These are phyloP conservation scores for Phytophthora kernoviae DNA, from an alignment of 352 stramenopile genomes.

Conservation along the genomic window DNA sequence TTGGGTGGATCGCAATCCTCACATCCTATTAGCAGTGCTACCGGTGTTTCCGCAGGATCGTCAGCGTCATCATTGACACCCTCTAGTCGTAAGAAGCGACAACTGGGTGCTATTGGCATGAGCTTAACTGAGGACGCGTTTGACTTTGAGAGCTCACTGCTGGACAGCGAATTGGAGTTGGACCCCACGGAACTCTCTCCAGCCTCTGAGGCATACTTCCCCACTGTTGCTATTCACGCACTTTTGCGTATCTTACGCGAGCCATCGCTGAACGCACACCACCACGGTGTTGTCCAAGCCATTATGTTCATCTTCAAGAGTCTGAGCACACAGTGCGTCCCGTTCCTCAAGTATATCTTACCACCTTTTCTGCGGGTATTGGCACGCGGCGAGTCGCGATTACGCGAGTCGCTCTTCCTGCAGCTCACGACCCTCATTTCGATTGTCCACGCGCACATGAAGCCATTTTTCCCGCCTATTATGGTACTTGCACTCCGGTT, in stretches of 20 bases:
- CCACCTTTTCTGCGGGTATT: slow-evolving; percentile 97
- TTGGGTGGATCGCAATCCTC: slow-evolving; percentile 34
- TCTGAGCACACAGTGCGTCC: slow-evolving; percentile 94
- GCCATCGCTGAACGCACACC: slow-evolving; percentile 94
- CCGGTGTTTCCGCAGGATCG: slow-evolving; percentile 18
- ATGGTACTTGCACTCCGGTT: slow-evolving; percentile 96
- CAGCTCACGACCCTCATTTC: slow-evolving; percentile 95
- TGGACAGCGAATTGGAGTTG: slow-evolving; percentile 65
- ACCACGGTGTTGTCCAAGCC: slow-evolving; percentile 97
- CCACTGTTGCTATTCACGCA: slow-evolving; percentile 96
- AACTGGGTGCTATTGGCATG: slow-evolving; percentile 25
- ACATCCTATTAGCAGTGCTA: slow-evolving; percentile 26
- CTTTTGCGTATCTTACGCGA: slow-evolving; percentile 97
- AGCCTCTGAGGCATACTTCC: slow-evolving; percentile 95
- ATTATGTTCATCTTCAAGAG: slow-evolving; percentile 99
- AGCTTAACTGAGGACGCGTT: slow-evolving; percentile 48
- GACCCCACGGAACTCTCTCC: slow-evolving; percentile 76
- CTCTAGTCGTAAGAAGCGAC: slow-evolving; percentile 32
- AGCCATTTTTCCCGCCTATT: slow-evolving; percentile 96
- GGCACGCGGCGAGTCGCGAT: slow-evolving; percentile 84
- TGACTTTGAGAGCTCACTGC: slow-evolving; percentile 74
- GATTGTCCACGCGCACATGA: slow-evolving; percentile 96
- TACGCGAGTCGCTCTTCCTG: slow-evolving; percentile 97
- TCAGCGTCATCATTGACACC: slow-evolving; percentile 25
- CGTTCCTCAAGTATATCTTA: slow-evolving; percentile 97